Conservation (phyloP, 805 yeast species). For the Priceomyces melissophilus region DNA sequence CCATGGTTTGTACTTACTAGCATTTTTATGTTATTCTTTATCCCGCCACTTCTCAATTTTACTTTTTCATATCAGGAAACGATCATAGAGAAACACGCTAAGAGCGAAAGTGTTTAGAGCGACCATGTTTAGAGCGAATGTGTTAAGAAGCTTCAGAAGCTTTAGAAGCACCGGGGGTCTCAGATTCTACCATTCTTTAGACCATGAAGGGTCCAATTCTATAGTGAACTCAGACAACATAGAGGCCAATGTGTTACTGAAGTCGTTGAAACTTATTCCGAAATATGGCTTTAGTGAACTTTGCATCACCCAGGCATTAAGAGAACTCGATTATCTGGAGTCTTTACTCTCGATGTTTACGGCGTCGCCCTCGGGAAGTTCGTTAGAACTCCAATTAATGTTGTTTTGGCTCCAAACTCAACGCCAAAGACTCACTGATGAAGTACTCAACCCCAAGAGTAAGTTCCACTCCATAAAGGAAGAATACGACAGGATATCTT, state of each 20-base stretch:
- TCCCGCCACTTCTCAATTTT: slow-evolving; percentile 2
- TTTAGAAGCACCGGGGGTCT: neutral
- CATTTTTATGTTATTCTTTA: slow-evolving; percentile 8
- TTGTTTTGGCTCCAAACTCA: slow-evolving; percentile 46
- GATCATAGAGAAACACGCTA: neutral
- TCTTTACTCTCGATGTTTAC: slow-evolving; percentile 41
- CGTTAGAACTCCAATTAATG: slow-evolving; percentile 56
- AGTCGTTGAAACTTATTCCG: slow-evolving; percentile 45
- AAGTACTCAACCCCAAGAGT: slow-evolving; percentile 24
- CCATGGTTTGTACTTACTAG: slow-evolving; percentile 16
- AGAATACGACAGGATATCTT: slow-evolving; percentile 43
- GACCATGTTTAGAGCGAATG: neutral
- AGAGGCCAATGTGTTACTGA: slow-evolving; percentile 39
- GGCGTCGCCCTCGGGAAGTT: slow-evolving; percentile 35
- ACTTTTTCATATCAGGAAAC: neutral
- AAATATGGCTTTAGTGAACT: slow-evolving; percentile 46
- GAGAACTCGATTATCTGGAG: slow-evolving; percentile 50
- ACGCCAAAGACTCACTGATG: slow-evolving; percentile 34
- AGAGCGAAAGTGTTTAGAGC: neutral
- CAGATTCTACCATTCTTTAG: slow-evolving; percentile 30
- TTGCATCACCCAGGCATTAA: slow-evolving; percentile 48
- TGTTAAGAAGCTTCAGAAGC: neutral
- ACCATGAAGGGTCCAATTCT: slow-evolving; percentile 33
- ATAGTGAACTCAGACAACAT: slow-evolving; percentile 29
- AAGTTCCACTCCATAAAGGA: slow-evolving; percentile 28